Conservation (phyloP, 2,329 filamentous ascomycete genomes). For the Stagonosporopsis rhizophila region DNA sequence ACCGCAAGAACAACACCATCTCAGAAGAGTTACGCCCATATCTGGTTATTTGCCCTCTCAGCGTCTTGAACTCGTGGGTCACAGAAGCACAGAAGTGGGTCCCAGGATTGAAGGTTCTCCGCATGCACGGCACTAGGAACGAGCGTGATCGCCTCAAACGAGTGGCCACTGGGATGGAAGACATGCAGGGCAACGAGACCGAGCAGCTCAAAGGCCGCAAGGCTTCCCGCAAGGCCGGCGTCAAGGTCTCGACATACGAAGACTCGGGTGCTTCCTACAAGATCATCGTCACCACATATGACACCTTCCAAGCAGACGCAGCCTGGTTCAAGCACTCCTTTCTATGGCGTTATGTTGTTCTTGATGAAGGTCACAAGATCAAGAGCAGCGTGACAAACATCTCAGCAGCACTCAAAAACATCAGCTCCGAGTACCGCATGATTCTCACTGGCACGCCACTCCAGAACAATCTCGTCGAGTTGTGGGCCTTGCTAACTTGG, state of each 20-base stretch:
- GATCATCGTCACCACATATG: constrained; percentile 91
- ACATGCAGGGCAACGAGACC: constrained; percentile 56
- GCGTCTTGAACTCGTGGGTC: constrained; percentile 97
- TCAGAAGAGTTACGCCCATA: constrained; percentile 81
- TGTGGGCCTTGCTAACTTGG: constrained; percentile 66
- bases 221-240: constrained; percentile 80
- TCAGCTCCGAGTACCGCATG: constrained; percentile 58
- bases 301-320: constrained; percentile 98
- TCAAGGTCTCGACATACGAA: constrained; percentile 40
- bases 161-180: constrained; percentile 55
- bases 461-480: constrained; percentile 65
- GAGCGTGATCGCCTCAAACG: constrained; percentile 76
- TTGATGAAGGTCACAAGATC: constrained; percentile 99
- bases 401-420: constrained; percentile 51
- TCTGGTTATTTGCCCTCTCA: constrained; percentile 93
- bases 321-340: constrained; percentile 89
- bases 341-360: constrained; percentile 99
- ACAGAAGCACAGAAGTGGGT: constrained; percentile 98
- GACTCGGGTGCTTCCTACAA: constrained; percentile 42
- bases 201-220: constrained; percentile 86
- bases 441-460: constrained; percentile 64
- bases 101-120: constrained; percentile 80
- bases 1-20: constrained; percentile 58
- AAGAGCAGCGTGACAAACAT: constrained; percentile 73
- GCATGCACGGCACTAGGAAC: constrained; percentile 92